Percentiles rank a stretch among this genome's conserved stretches.
These are phyloP conservation scores for Rutidosis leptorrhynchoides DNA, from an alignment of 129 eudicot genomes.

Conservation along the genomic window DNA sequence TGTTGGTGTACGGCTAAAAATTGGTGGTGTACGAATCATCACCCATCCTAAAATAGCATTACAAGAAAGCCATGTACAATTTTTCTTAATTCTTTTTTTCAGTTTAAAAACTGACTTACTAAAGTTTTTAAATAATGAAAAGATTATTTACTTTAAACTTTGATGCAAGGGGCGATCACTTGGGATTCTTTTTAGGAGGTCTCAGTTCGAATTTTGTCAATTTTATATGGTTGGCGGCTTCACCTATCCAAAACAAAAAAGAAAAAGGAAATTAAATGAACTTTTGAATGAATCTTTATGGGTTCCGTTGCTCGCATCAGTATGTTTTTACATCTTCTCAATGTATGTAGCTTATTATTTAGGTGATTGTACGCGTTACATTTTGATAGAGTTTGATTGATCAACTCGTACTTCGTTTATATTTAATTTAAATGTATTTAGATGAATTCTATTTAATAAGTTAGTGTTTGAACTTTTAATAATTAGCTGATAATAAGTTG, in stretches of 20 bases:
- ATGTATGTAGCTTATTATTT: not conserved
- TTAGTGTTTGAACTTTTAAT: not conserved
- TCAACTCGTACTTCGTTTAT: not conserved
- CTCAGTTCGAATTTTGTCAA: not conserved
- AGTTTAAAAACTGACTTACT: too few relatives aligned
- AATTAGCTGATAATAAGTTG: not conserved
- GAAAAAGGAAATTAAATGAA: not conserved
- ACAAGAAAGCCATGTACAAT: not conserved
- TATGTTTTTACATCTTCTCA: conserved; percentile 5
- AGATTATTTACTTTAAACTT: not conserved
- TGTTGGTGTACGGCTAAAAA: too few relatives aligned
- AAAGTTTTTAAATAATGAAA: too few relatives aligned
- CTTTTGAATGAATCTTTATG: not conserved
- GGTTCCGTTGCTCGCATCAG: not conserved
- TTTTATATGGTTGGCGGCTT: not conserved
- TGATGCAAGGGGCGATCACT: not conserved
- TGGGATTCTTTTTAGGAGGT: not conserved
- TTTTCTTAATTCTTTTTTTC: too few relatives aligned
- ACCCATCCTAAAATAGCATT: not conserved
- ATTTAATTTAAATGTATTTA: not conserved
- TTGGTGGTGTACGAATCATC: too few relatives aligned
- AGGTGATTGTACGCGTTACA: not conserved
- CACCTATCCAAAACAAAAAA: not conserved
- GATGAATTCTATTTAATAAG: not conserved
- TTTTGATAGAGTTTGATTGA: not conserved